Evolutionary conservation across 148 eudicot genomes (phyloP), one percentile per base, ranked within the genome.

Genomic region (Cornus florida): DNA sequence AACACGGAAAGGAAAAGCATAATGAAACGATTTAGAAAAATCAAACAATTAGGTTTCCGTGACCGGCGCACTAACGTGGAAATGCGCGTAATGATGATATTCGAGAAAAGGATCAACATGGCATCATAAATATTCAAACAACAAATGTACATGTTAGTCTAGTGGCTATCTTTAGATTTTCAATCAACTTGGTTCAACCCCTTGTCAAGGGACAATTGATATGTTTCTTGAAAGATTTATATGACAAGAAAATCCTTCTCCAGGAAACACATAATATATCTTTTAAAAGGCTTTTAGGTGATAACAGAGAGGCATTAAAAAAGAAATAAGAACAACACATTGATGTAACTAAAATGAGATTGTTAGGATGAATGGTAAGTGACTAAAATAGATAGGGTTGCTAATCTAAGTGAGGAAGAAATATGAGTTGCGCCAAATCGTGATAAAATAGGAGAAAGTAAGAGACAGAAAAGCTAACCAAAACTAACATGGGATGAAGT

Each of bases 81-180:
- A 62, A 39, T 56, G 69, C 59, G 41, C 33, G 10, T 38, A 78
- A 59, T 70, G 75, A 78, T 78, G 75, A 78, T 57, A 70, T 70
- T 38, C n/a, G 22, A 78, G 80, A 78, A 78, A 70, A 14, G 23
- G 53, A 22, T 5, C 7, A 67, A 38, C 19, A 38, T 14, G 16
- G 67, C 67, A 77, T 69, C 74, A 70, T 77, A 38, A 69, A 33
- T 14, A 38, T 69, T 38, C 23, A 70, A 69, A 77, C 70, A 56
- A 7, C 39, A 33, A 77, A 13, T 70, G 50, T 53, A 11, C 43
- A 70, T 57, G 75, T 70, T 39, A 67, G 17, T 38, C 56, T 59
- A 78, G 75, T 78, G 75, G 80, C 69, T 59, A 39, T 70, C 56
- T 78, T 56, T 53, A n/a, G 53, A 57, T n/a, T n/a, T 31, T 46